A percentile compares a stretch with the other conserved stretches of the same genome.
Evolutionary conservation across 192 early-diverging fungal species (phyloP).

Genomic region (Funneliformis mosseae): DNA sequence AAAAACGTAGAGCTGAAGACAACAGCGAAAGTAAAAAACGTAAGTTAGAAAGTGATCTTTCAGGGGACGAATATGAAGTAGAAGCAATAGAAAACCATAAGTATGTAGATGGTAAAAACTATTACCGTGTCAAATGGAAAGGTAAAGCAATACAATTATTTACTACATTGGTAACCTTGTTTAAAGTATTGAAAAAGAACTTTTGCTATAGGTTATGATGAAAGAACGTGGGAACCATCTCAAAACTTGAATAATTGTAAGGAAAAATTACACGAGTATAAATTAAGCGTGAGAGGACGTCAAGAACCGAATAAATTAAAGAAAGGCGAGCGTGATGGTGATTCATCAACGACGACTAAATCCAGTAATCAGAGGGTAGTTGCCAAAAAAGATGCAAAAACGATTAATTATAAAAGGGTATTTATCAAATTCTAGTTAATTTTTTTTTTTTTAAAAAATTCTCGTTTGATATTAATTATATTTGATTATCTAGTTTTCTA

Average conservation of each 20-base stretch:
- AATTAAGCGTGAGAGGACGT: neutral
- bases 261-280: neutral
- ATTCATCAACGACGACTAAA: neutral
- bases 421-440: neutral
- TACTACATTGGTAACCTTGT: neutral
- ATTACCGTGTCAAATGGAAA: neutral
- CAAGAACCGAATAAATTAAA: neutral
- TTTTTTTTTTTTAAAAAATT: too few species aligned
- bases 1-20: neutral
- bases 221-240: neutral
- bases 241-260: neutral
- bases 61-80: neutral
- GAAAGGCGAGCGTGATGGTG: too few species aligned
- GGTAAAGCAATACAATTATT: neutral
- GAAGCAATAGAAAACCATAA: neutral
- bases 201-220: neutral
- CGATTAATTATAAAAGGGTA: neutral
- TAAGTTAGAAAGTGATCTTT: neutral
- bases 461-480: neutral
- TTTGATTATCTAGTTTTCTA: neutral
- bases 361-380: neutral
- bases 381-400: neutral
- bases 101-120: neutral
- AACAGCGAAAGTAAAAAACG: neutral
- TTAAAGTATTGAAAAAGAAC: neutral